phyloP scores from a whole-genome alignment of 495 filamentous ascomycete species.

The Hypoxylon lienhwacheense region DNA sequence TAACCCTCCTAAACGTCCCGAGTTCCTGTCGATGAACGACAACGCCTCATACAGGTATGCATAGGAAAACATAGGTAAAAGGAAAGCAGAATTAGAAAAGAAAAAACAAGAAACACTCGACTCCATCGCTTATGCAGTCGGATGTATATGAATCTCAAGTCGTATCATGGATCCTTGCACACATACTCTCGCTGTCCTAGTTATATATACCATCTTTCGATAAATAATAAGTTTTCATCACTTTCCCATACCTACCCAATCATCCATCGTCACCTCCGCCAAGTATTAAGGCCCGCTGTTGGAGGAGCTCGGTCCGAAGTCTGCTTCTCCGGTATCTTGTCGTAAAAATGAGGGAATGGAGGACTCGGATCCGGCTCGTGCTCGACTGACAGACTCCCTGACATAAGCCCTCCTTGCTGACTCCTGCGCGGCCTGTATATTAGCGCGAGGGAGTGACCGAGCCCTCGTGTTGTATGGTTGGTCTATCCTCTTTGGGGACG shows the following conservation, averaged over 20 bases:
- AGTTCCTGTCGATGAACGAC: background rate
- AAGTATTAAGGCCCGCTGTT: conserved; percentile 27
- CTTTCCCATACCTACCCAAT: background rate
- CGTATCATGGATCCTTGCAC: conserved; percentile 21
- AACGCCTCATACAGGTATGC: conserved; percentile 18
- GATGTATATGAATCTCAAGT: conserved; percentile 30
- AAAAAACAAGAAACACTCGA: conserved; percentile 23
- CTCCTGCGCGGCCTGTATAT: conserved; percentile 32
- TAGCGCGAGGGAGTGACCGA: conserved; percentile 5
- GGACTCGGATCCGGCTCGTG: conserved; percentile 32
- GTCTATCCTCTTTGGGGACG: background rate
- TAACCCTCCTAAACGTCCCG: background rate
- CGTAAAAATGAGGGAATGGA: background rate
- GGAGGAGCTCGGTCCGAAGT: conserved; percentile 27
- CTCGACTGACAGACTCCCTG: conserved; percentile 23
- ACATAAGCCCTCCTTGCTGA: conserved; percentile 32
- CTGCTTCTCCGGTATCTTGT: conserved; percentile 8
- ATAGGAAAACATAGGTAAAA: background rate
- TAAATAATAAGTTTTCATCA: conserved; percentile 1
- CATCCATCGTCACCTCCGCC: background rate
- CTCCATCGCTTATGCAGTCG: conserved; percentile 36
- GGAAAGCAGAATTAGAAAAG: background rate
- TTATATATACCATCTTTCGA: conserved; percentile 12
- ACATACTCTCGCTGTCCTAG: conserved; percentile 8
- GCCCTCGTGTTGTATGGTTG: conserved; percentile 1